A percentile compares a stretch with the other conserved stretches of the same genome.
These are phyloP conservation scores for Neurospora pannonica DNA, from an alignment of 495 filamentous ascomycete species.

Conservation along the genomic window DNA sequence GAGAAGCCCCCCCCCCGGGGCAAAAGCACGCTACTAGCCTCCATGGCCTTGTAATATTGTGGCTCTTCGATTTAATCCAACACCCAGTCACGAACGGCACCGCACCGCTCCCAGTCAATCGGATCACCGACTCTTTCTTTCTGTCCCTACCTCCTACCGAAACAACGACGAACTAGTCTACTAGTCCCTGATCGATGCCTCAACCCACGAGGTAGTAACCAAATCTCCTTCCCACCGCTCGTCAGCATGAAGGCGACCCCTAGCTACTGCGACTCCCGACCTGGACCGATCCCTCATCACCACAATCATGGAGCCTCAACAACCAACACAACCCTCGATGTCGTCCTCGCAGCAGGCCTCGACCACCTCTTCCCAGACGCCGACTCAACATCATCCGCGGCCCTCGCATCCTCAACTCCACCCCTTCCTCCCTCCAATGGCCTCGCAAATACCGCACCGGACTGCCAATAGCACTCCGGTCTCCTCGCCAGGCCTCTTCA, in stretches of 20 bases:
- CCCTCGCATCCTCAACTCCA: slow-evolving; percentile 29
- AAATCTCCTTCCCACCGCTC: not conserved
- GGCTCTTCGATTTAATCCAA: not conserved
- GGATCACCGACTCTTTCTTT: not conserved
- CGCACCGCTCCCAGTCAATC: slow-evolving; percentile 4
- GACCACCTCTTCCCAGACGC: not conserved
- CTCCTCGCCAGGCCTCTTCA: slow-evolving; percentile 61
- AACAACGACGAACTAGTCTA: not conserved
- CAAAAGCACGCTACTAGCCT: not conserved
- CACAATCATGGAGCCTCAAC: slow-evolving; percentile 26
- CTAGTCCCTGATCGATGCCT: slow-evolving; percentile 2
- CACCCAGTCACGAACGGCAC: not conserved
- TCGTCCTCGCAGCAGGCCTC: not conserved
- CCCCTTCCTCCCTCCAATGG: slow-evolving; percentile 24
- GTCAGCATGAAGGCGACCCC: slow-evolving; percentile 24
- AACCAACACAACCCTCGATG: slow-evolving; percentile 12
- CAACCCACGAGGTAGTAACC: slow-evolving; percentile 5
- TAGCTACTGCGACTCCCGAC: slow-evolving; percentile 8
- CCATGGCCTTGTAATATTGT: not conserved
- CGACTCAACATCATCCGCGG: slow-evolving; percentile 18
- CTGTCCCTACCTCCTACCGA: not conserved
- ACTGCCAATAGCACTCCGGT: slow-evolving; percentile 59
- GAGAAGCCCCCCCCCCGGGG: not conserved
- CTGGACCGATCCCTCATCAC: not conserved
- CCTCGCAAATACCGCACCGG: slow-evolving; percentile 20